Evolutionary conservation across 331 rosid species (phyloP).

Genomic region (Rhamnella rubrinervis): DNA sequence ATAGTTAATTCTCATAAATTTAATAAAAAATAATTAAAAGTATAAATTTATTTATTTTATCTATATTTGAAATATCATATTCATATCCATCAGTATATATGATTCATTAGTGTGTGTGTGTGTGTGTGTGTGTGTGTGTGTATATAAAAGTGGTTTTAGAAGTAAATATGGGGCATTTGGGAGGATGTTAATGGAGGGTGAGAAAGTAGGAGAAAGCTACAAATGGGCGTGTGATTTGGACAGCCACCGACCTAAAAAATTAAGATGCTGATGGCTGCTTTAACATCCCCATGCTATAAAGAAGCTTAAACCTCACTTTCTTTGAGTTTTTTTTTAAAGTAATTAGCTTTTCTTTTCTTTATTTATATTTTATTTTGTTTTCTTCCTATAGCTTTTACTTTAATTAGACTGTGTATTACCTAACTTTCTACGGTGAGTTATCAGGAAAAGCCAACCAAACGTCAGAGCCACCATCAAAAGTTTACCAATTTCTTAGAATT

Average conservation of each 20-base stretch:
- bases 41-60: too few species aligned
- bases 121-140: too few species aligned
- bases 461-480: conserved; percentile 24
- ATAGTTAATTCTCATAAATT: too few species aligned
- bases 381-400: conserved; percentile 20
- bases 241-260: conserved; percentile 46
- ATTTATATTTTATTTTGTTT: neutral
- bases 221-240: conserved; percentile 44
- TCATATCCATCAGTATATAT: too few species aligned
- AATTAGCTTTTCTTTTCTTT: conserved; percentile 30
- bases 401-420: conserved; percentile 24
- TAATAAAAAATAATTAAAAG: too few species aligned
- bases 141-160: conserved; percentile 6
- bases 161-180: conserved; percentile 34
- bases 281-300: conserved; percentile 34
- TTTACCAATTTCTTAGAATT: conserved; percentile 2
- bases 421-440: conserved; percentile 33
- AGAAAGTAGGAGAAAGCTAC: conserved; percentile 36
- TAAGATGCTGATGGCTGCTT: conserved; percentile 39
- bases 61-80: too few species aligned
- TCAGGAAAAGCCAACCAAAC: conserved; percentile 21
- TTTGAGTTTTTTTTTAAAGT: conserved; percentile 20
- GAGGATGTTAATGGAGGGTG: conserved; percentile 13
- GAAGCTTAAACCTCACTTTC: conserved; percentile 40
- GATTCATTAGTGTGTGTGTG: too few species aligned